These are phyloP conservation scores for Lachnellula occidentalis DNA, from an alignment of 2,329 filamentous ascomycete genomes.

Conservation along the genomic window DNA sequence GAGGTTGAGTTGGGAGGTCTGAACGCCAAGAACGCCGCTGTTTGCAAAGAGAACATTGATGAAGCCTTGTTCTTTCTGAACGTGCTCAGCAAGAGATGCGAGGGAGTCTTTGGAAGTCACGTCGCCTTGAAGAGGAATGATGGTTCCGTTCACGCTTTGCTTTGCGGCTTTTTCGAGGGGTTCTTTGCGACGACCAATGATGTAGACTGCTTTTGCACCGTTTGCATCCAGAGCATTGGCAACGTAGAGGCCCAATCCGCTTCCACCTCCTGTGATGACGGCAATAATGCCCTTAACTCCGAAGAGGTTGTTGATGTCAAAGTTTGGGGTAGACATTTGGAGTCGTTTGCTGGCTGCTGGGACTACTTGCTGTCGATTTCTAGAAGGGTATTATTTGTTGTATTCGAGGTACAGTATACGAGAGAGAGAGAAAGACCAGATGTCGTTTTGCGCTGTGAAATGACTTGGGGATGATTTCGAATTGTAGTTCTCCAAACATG, in stretches of 20 bases:
- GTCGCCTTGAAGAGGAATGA: slow-evolving; percentile 46
- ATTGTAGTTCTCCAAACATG: not conserved
- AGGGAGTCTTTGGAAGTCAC: slow-evolving; percentile 58
- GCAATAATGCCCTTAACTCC: slow-evolving; percentile 39
- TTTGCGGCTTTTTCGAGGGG: slow-evolving; percentile 3
- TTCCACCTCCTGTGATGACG: slow-evolving; percentile 39
- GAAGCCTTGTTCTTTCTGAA: slow-evolving; percentile 49
- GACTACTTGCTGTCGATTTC: not conserved
- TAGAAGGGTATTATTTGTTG: not conserved
- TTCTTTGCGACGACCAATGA: slow-evolving; percentile 6
- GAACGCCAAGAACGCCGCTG: slow-evolving; percentile 51
- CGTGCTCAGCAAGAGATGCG: slow-evolving; percentile 46
- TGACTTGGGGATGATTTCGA: too few relatives aligned
- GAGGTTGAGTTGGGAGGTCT: slow-evolving; percentile 33
- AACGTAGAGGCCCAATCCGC: slow-evolving; percentile 42
- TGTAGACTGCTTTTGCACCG: slow-evolving; percentile 13
- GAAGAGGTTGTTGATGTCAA: slow-evolving; percentile 35
- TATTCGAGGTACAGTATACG: not conserved
- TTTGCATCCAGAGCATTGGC: slow-evolving; percentile 12
- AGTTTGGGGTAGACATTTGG: slow-evolving; percentile 4
- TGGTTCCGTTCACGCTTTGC: slow-evolving; percentile 35
- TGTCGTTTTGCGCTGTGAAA: not conserved
- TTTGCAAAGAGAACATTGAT: slow-evolving; percentile 56
- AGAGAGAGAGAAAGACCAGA: not conserved
- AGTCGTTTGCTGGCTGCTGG: not conserved